These are phyloP conservation scores for Aspergillus texensis DNA, from an alignment of 2,329 filamentous ascomycete species.

Conservation along the genomic window DNA sequence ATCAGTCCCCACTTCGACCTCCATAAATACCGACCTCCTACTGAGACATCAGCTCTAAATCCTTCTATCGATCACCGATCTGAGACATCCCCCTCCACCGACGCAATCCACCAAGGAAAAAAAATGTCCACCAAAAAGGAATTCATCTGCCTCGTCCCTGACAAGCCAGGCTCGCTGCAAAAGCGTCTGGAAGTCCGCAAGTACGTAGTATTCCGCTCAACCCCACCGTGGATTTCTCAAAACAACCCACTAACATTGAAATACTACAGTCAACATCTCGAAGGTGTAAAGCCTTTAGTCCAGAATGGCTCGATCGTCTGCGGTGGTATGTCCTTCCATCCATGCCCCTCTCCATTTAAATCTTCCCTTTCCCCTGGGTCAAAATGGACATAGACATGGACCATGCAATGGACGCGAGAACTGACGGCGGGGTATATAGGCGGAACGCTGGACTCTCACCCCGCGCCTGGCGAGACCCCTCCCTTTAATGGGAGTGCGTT, in stretches of 20 bases:
- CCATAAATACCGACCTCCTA: neutral
- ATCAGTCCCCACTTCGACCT: constrained; percentile 2
- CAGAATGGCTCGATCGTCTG: constrained; percentile 63
- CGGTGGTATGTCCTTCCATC: constrained; percentile 56
- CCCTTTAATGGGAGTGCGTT: constrained; percentile 75
- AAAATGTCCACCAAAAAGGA: constrained; percentile 52
- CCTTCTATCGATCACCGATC: neutral
- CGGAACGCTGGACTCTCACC: constrained; percentile 67
- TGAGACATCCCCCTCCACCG: neutral
- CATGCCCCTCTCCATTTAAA: constrained; percentile 5
- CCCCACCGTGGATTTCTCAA: neutral
- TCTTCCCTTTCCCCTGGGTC: neutral
- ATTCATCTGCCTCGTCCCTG: constrained; percentile 71
- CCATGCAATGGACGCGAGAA: neutral
- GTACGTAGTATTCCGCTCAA: constrained; percentile 28
- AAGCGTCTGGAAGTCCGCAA: constrained; percentile 59
- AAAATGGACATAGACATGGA: too few relatives aligned
- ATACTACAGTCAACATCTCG: constrained; percentile 55
- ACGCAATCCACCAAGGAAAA: neutral
- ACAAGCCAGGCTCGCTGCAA: constrained; percentile 61
- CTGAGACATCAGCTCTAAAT: neutral
- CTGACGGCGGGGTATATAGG: constrained; percentile 48
- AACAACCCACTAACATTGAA: too few relatives aligned
- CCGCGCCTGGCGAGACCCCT: constrained; percentile 62
- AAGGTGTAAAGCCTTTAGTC: constrained; percentile 54